Evolutionary conservation across 257 asterid genomes (phyloP).

Genomic region (Ocimum tenuiflorum): DNA sequence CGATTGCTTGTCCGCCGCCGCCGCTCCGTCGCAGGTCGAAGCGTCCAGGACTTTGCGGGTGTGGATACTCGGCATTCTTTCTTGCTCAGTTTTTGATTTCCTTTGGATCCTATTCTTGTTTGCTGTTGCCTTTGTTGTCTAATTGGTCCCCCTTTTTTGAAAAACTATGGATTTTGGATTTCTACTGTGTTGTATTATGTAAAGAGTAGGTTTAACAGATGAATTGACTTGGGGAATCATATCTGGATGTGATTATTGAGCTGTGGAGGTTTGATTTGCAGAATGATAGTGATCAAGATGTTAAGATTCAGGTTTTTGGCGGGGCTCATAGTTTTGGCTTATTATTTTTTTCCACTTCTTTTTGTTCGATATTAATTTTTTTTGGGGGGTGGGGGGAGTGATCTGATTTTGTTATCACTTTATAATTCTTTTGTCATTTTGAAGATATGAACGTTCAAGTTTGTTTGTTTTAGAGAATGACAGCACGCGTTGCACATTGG

Average conservation of each 20-base stretch:
- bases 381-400: conserved; percentile 5
- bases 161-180: background rate
- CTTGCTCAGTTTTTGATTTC: conserved; percentile 17
- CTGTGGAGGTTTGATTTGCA: conserved; percentile 5
- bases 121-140: conserved; percentile 17
- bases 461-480: conserved; percentile 6
- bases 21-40: conserved; percentile 71
- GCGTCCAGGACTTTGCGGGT: conserved; percentile 94
- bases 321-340: background rate
- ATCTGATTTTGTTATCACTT: background rate
- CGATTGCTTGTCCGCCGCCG: conserved; percentile 83
- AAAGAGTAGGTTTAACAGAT: background rate
- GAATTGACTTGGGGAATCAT: conserved; percentile 11
- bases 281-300: conserved; percentile 19
- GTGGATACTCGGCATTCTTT: conserved; percentile 17
- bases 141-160: background rate
- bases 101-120: conserved; percentile 5
- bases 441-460: background rate
- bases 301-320: conserved; percentile 2
- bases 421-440: background rate
- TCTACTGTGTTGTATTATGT: background rate
- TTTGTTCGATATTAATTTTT: background rate
- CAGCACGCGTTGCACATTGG: background rate
- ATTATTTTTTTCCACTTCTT: background rate
- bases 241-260: conserved; percentile 8